A percentile compares a stretch with the other conserved stretches of the same genome.
Evolutionary conservation across 352 stramenopile genomes (phyloP).

Genomic region (Blastocystis sp.): DNA sequence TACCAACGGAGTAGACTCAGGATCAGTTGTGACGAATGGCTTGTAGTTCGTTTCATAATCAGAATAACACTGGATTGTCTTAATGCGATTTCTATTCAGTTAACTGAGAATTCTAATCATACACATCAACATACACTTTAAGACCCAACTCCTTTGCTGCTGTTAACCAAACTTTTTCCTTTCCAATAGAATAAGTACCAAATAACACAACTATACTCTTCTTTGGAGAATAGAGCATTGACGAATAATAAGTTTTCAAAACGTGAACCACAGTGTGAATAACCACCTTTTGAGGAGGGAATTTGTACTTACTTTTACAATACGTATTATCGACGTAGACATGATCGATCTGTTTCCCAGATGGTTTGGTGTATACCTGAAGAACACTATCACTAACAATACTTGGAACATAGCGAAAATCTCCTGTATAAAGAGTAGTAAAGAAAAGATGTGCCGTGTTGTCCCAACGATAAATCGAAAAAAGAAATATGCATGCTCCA

Average conservation of each 20-base stretch:
- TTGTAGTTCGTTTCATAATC: conserved; percentile 9
- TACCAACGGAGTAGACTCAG: not conserved
- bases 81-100: not conserved
- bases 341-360: not conserved
- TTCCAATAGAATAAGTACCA: conserved; percentile 2
- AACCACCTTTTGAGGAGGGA: not conserved
- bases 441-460: not conserved
- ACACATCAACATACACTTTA: not conserved
- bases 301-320: conserved; percentile 2
- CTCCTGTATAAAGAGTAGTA: conserved; percentile 12
- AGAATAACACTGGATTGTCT: not conserved
- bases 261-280: not conserved
- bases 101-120: not conserved
- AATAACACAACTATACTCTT: not conserved
- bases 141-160: not conserved
- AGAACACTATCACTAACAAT: not conserved
- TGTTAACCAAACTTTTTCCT: conserved; percentile 42
- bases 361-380: not conserved
- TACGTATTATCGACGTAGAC: conserved; percentile 34
- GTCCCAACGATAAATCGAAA: conserved; percentile 14
- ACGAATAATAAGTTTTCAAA: not conserved
- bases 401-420: not conserved
- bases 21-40: not conserved
- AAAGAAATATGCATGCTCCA: conserved; percentile 42
- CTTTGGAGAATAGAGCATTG: not conserved